Evolutionary conservation across 768 basidiomycete genomes (phyloP), one percentile per base, ranked within the genome.

Genomic region (Hortiboletus campestris): DNA sequence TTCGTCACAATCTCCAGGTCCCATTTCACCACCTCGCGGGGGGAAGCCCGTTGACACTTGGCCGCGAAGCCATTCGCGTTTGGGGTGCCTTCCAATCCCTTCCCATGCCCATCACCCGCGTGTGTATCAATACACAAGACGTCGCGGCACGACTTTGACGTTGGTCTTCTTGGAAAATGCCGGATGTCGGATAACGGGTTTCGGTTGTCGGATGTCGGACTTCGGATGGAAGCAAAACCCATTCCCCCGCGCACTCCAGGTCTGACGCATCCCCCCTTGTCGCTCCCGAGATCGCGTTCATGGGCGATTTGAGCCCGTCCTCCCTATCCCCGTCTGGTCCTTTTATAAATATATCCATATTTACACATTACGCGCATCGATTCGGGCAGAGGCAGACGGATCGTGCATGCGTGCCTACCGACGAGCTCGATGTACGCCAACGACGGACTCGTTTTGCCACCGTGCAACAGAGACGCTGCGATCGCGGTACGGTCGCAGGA

Each of bases 401-500:
- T 65, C 59, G 40, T n/a, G 28, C 34, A 14, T 32, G 49, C 20
- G 32, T 34, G 41, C 16, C 35, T 9, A 25, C 49, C 36, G n/a
- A 34, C 41, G 20, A 35, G 31, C 42, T 47, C 60, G 60, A 59
- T 39, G 51, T 25, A 36, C 52, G 38, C 29, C 38, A 34, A 48
- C 40, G 57, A 57, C 49, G 54, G 63, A 51, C 52, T 57, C 60
- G 32, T 31, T 32, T 58, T 47, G 39, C 57, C 60, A 54, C 53
- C 46, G 55, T 25, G 25, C 25, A 25, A 25, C 25, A 25, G 25
- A 25, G 25, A 25, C 25, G 36, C 25, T 58, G 56, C 50, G 62
- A 67, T 67, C 66, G 66, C 66, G 66, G 54, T 61, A 38, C 52
- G 46, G 62, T 66, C 67, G 66, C 66, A 46, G 62, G 64, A 67